Percentiles rank a stretch among this genome's conserved stretches.
These are phyloP conservation scores for Hymenoscyphus albidus DNA, from an alignment of 2,329 filamentous ascomycete genomes.

Conservation along the genomic window DNA sequence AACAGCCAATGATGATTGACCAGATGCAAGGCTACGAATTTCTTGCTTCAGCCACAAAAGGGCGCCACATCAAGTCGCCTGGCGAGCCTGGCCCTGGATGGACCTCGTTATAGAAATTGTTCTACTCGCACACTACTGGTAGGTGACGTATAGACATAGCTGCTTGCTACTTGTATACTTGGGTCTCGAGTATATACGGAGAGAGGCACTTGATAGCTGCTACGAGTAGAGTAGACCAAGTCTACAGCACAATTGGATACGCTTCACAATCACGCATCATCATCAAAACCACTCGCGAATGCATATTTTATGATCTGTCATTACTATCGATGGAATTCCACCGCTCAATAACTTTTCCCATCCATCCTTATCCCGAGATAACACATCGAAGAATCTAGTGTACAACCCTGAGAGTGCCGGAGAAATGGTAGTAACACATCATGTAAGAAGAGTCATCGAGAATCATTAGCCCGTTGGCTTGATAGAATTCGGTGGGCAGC, in stretches of 20 bases:
- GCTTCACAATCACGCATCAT: neutral
- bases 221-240: no score
- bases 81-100: no score
- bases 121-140: no score
- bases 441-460: slow-evolving; percentile 34
- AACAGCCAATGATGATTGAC: neutral
- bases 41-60: neutral
- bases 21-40: slow-evolving; percentile 1
- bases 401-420: slow-evolving; percentile 37
- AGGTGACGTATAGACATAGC: no score
- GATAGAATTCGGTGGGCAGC: slow-evolving; percentile 20
- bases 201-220: no score
- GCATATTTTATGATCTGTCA: neutral
- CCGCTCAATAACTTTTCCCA: slow-evolving; percentile 34
- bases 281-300: neutral
- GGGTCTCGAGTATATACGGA: no score
- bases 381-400: slow-evolving; percentile 37
- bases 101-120: no score
- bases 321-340: slow-evolving; percentile 3
- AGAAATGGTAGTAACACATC: slow-evolving; percentile 39
- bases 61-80: neutral
- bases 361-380: slow-evolving; percentile 32
- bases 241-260: no score
- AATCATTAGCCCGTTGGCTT: slow-evolving; percentile 30
- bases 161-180: no score